These are phyloP conservation scores for Primulina tabacum DNA, from an alignment of 257 asterid genomes.

Conservation along the genomic window DNA sequence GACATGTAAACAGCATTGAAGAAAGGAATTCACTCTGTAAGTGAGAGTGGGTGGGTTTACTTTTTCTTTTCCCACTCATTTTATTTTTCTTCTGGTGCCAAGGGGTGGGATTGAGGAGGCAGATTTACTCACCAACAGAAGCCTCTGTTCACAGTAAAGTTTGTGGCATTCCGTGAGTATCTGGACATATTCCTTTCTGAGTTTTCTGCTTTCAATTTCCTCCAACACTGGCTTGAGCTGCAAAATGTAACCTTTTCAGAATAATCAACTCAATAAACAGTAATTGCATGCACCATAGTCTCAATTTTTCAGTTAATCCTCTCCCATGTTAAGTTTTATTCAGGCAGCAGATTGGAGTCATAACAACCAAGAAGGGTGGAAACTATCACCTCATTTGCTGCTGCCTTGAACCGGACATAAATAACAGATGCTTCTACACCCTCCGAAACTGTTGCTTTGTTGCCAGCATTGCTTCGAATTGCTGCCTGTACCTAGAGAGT, in stretches of 20 bases:
- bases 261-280: slow-evolving; percentile 20
- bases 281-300: slow-evolving; percentile 13
- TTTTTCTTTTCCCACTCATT: neutral
- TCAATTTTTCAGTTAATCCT: slow-evolving; percentile 6
- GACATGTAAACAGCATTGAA: slow-evolving; percentile 3
- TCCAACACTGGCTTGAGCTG: slow-evolving; percentile 95
- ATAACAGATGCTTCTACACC: slow-evolving; percentile 92
- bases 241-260: slow-evolving; percentile 27
- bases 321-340: neutral
- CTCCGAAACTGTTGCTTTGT: slow-evolving; percentile 77
- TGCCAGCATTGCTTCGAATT: slow-evolving; percentile 66
- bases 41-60: neutral
- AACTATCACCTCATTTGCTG: slow-evolving; percentile 77
- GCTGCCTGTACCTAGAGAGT: slow-evolving; percentile 73
- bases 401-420: slow-evolving; percentile 94
- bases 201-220: slow-evolving; percentile 90
- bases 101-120: slow-evolving; percentile 13
- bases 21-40: neutral
- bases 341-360: slow-evolving; percentile 17
- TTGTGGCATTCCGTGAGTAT: slow-evolving; percentile 94
- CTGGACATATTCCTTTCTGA: slow-evolving; percentile 91
- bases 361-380: slow-evolving; percentile 23
- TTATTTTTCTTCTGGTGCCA: neutral
- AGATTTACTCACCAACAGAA: slow-evolving; percentile 65
- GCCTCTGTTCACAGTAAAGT: slow-evolving; percentile 94